Evolutionary conservation across 768 basidiomycete genomes (phyloP).

Genomic region (Boletus subparvulus): DNA sequence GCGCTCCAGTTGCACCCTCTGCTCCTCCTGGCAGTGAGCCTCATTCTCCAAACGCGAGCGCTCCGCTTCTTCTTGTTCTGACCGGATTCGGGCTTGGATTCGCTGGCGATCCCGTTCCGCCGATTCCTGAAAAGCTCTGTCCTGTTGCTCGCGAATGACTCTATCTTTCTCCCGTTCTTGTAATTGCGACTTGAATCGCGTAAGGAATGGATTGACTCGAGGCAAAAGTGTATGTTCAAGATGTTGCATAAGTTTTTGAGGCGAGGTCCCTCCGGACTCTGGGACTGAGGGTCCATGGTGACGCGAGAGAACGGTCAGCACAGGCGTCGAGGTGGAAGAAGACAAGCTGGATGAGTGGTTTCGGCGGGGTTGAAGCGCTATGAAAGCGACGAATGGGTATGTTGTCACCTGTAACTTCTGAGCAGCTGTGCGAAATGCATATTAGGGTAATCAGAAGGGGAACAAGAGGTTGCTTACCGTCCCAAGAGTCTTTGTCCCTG

Average conservation of each 20-base stretch:
- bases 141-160: slow-evolving; percentile 74
- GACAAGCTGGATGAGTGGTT: slow-evolving; percentile 35
- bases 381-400: slow-evolving; percentile 90
- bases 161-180: slow-evolving; percentile 55
- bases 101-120: slow-evolving; percentile 67
- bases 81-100: slow-evolving; percentile 54
- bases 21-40: slow-evolving; percentile 32
- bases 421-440: slow-evolving; percentile 38
- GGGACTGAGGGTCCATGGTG: slow-evolving; percentile 68
- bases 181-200: slow-evolving; percentile 53
- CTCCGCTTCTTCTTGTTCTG: slow-evolving; percentile 39
- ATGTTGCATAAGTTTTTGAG: slow-evolving; percentile 61
- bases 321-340: slow-evolving; percentile 40
- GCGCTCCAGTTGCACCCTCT: slow-evolving; percentile 38
- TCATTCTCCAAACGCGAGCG: slow-evolving; percentile 33
- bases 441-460: neutral
- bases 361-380: slow-evolving; percentile 79
- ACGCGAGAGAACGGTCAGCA: slow-evolving; percentile 80
- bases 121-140: slow-evolving; percentile 70
- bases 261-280: slow-evolving; percentile 56
- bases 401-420: slow-evolving; percentile 85
- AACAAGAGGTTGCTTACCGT: slow-evolving; percentile 40
- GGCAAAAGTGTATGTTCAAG: slow-evolving; percentile 74
- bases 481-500: slow-evolving; percentile 77
- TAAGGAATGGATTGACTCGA: slow-evolving; percentile 74